phyloP scores from a whole-genome alignment of 2,329 filamentous ascomycete genomes.

The Talaromyces atroroseus region DNA sequence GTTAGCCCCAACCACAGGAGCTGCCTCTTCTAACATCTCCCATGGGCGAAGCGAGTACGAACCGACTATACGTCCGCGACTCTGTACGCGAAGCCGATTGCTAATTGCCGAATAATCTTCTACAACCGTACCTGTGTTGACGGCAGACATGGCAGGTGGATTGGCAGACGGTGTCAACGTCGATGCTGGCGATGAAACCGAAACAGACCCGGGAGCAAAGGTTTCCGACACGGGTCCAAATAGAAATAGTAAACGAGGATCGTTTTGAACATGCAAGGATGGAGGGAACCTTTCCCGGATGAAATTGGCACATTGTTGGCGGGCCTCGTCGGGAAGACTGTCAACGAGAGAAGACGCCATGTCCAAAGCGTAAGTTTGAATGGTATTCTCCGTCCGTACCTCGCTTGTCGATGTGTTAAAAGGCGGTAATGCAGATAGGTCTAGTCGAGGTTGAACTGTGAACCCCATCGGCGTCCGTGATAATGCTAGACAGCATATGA shows the following conservation, averaged over 20 bases:
- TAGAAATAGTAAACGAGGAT: constrained; percentile 37
- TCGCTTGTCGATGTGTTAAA: constrained; percentile 18
- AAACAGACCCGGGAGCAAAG: constrained; percentile 17
- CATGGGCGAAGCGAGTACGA: constrained; percentile 35
- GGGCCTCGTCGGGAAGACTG: constrained; percentile 39
- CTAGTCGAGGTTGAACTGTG: constrained; percentile 25
- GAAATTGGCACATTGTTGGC: constrained; percentile 37
- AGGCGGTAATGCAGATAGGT: constrained; percentile 24
- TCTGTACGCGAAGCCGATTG: constrained; percentile 33
- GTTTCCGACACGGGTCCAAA: constrained; percentile 33
- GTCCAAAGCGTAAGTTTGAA: constrained; percentile 40
- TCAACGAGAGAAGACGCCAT: constrained; percentile 42
- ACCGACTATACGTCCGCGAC: constrained; percentile 30
- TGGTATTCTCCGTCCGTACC: constrained; percentile 27
- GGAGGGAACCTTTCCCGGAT: constrained; percentile 39
- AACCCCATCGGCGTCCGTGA: constrained; percentile 31
- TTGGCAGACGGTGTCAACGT: constrained; percentile 21
- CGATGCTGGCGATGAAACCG: constrained; percentile 28
- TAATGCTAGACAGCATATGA: constrained; percentile 37
- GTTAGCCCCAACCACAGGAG: constrained; percentile 39
- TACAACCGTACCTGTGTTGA: constrained; percentile 13
- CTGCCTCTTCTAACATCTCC: constrained; percentile 43
- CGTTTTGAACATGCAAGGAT: constrained; percentile 33
- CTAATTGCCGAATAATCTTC: constrained; percentile 25
- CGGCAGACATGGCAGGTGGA: constrained; percentile 17